Base-by-base conservation (phyloP, 306 rosid genomes). In the Malus orientalis region DNA sequence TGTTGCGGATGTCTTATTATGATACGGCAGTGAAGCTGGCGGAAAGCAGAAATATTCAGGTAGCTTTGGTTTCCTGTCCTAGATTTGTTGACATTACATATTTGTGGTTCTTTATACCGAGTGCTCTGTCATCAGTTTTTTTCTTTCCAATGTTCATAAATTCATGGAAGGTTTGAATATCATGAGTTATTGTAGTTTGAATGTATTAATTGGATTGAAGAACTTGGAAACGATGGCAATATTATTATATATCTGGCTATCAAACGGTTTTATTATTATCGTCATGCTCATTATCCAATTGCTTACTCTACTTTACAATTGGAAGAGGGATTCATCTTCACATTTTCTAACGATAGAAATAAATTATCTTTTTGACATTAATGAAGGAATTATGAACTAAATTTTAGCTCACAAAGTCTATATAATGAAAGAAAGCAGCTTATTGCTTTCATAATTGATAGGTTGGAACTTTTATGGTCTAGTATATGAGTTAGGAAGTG, bases 1-100 rank as follows among this genome's bases (percentile, higher is more conserved):
- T 95, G 99, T 80, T 92, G 86, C 84, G 99, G 78, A 92, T 90
- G 97, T 95, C 99, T 1, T 95, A 95, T 72, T 89, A 85, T 49
- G 93, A 92, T 70, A 86, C 97, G 7, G 99, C 99, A 23, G 80
- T 77, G 75, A 92, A 86, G 85, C 80, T 95, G 66, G 89, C 96
- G 0, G 96, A 89, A 75, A 83, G 89, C 85, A 86, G 85, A 84
- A 95, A 88, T 75, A 88, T 95, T 74, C 92, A 87, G 97, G 97
- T 89, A 75, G 36, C 51, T 66, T 75, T 55, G 27, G 74, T 74
- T 65, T 53, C 59, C 66, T 6, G 27, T 38, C 67, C 51, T 11
- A 13, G 49, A 45, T 76, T 72, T 13, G n/a, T 16, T 15, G 25
- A 9, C 57, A 4, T 29, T 51, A 32, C 32, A 40, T 20, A 9